Evolutionary conservation across 305 asterid species (phyloP).

Genomic region (Plantago lanceolata): DNA sequence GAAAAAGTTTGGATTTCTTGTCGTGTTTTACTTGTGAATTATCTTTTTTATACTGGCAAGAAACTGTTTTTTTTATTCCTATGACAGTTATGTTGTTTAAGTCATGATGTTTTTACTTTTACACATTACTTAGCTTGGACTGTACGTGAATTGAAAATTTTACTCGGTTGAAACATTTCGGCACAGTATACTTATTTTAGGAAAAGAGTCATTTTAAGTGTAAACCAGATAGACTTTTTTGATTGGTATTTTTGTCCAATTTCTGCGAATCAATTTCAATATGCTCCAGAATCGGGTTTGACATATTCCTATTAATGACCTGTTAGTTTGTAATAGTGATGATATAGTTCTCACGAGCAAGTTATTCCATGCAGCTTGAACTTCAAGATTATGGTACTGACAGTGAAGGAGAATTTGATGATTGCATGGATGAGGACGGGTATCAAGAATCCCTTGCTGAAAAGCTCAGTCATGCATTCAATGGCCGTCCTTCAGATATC

Average conservation of each 20-base stretch:
- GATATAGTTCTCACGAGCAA: constrained; percentile 20
- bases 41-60: too few relatives aligned
- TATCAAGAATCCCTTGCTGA: constrained; percentile 50
- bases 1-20: too few relatives aligned
- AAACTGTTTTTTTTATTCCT: too few relatives aligned
- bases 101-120: too few relatives aligned
- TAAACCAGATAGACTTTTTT: too few relatives aligned
- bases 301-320: not conserved
- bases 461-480: constrained; percentile 57
- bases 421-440: constrained; percentile 42
- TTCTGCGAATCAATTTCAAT: not conserved
- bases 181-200: too few relatives aligned
- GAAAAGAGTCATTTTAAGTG: too few relatives aligned
- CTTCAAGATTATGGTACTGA: constrained; percentile 72
- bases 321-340: not conserved
- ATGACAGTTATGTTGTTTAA: too few relatives aligned
- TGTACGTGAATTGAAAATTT: too few relatives aligned
- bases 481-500: constrained; percentile 32
- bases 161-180: too few relatives aligned
- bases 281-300: not conserved
- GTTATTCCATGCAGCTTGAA: constrained; percentile 51
- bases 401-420: constrained; percentile 49
- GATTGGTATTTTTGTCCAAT: not conserved
- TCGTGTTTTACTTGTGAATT: too few relatives aligned
- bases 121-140: too few relatives aligned